phyloP scores from a whole-genome alignment of 2,329 filamentous ascomycete species.

The Neofusicoccum sp. region DNA sequence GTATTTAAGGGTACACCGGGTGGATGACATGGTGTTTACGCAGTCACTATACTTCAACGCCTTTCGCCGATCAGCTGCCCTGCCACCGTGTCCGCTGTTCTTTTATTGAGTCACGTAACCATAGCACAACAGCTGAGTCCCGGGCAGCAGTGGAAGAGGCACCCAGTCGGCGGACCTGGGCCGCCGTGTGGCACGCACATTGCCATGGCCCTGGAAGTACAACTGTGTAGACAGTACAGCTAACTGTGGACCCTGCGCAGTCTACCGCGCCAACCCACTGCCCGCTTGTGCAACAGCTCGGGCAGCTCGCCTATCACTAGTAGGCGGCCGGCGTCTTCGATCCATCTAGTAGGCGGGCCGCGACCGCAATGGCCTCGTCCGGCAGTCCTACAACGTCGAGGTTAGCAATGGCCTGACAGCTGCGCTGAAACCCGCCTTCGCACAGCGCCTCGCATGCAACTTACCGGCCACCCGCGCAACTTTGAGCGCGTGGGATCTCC shows the following conservation, averaged over 20 bases:
- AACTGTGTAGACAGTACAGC: conserved; percentile 7
- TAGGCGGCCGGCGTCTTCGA: conserved; percentile 22
- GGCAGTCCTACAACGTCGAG: conserved; percentile 59
- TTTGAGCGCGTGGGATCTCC: conserved; percentile 87
- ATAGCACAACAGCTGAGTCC: conserved; percentile 18
- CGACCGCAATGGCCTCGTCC: conserved; percentile 69
- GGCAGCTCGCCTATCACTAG: background rate
- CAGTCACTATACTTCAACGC: conserved; percentile 5
- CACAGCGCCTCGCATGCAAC: conserved; percentile 12
- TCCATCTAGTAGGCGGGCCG: conserved; percentile 58
- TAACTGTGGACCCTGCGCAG: conserved; percentile 14
- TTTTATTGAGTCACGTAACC: conserved; percentile 18
- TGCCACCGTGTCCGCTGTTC: background rate
- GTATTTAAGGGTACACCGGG: background rate
- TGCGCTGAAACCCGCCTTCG: background rate
- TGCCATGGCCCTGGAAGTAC: conserved; percentile 7
- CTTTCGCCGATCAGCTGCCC: conserved; percentile 9
- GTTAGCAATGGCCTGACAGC: background rate
- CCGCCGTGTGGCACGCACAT: conserved; percentile 6
- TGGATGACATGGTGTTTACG: conserved; percentile 15
- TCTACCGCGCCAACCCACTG: background rate
- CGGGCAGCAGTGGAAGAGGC: conserved; percentile 4
- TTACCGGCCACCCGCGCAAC: conserved; percentile 80
- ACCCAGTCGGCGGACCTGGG: conserved; percentile 16
- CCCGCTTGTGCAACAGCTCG: background rate